phyloP scores from a whole-genome alignment of 306 rosid genomes.

The Ormosia emarginata region DNA sequence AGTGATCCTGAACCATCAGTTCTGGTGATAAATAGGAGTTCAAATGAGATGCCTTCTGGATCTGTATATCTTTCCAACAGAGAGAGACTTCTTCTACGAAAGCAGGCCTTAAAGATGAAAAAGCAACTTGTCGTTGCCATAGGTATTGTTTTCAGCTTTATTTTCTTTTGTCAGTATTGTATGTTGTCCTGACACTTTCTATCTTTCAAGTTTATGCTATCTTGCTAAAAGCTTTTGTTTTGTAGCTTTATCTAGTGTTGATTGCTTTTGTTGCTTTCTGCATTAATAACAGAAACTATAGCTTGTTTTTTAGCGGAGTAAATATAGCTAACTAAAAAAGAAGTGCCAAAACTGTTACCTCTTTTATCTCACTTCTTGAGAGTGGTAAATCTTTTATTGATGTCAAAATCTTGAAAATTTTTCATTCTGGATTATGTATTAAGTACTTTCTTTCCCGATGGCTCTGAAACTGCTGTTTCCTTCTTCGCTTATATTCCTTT shows the following conservation, averaged over 20 bases:
- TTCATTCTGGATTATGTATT: background rate
- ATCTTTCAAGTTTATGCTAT: background rate
- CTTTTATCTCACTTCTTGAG: background rate
- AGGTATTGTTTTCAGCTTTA: conserved; percentile 48
- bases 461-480: background rate
- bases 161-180: background rate
- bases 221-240: background rate
- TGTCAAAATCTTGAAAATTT: background rate
- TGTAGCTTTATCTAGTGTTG: background rate
- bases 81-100: conserved; percentile 81
- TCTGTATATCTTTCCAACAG: conserved; percentile 61
- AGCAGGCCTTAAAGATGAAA: conserved; percentile 73
- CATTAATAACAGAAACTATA: background rate
- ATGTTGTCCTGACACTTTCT: background rate
- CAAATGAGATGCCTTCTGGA: conserved; percentile 35
- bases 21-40: conserved; percentile 26
- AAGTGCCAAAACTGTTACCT: background rate
- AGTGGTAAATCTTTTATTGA: background rate
- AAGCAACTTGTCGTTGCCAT: conserved; percentile 76
- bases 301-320: background rate
- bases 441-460: background rate
- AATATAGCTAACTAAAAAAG: background rate
- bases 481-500: background rate
- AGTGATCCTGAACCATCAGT: conserved; percentile 24
- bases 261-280: background rate